Evolutionary conservation across 352 stramenopile species (phyloP), one percentile per base, ranked within the genome.

Genomic region (Phytopythium vexans): DNA sequence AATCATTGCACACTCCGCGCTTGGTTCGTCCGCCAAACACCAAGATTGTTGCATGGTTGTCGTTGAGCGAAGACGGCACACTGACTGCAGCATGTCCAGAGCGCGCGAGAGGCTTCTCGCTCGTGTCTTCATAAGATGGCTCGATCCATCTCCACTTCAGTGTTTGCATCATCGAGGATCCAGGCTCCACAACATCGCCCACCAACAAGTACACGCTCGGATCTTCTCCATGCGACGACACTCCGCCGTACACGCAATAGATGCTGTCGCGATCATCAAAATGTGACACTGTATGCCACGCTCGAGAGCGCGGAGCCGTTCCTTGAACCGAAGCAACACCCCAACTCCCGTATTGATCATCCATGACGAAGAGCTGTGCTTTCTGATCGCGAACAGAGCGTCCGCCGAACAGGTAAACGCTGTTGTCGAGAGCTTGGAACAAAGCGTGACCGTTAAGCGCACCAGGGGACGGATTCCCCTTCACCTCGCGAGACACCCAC

Each of bases 21-120:
- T 83, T 87, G n/a, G 80, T 88, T 45, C 80, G 64, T 0, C 80
- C 80, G 21, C 80, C 80, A 58, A 91, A 90, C 9, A 88, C 54
- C 41, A 68, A 71, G 3, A 80, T 61, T 6, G 32, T 46, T 16
- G 27, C 38, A 16, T 8, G 27, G 31, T 11, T 38, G 35, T 12
- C 6, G 12, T 54, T 27, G 21, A 9, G 12, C 3, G 12, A 12
- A n/a, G 37, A 12, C 21, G 21, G 21, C n/a, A 85, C 9, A 27
- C 57, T 60, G 9, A 82, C 66, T 4, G 71, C 61, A 32, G 77
- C 49, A 46, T 91, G 80, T 1, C 77, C 80, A 16, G 80, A 91
- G 14, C 77, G 59, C 7, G 74, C 41, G 52, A 51, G 71, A 69
- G 41, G 58, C 49, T 15, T 57, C n/a, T 8, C 49, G 46, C 12